phyloP scores from a whole-genome alignment of 768 basidiomycete species.

The Mycena maculata region DNA sequence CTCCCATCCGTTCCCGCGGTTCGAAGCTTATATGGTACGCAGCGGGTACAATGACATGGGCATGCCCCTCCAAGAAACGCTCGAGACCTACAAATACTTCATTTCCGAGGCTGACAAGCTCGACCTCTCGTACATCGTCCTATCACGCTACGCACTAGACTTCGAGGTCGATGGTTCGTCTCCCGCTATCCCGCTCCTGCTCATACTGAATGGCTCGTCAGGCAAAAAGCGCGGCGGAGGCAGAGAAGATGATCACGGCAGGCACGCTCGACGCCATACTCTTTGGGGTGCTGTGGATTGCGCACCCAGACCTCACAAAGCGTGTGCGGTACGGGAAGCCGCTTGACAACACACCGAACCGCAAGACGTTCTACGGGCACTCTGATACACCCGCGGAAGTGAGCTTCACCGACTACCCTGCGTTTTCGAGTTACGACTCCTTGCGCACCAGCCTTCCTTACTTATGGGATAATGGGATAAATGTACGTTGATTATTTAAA shows the following conservation, averaged over 20 bases:
- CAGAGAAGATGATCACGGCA: conserved; percentile 46
- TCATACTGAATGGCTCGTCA: background rate
- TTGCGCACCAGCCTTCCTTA: too few relatives aligned
- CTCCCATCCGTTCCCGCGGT: background rate
- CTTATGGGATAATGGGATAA: too few relatives aligned
- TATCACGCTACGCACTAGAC: conserved; percentile 46
- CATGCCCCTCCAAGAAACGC: conserved; percentile 37
- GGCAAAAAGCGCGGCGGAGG: conserved; percentile 41
- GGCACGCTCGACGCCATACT: conserved; percentile 51
- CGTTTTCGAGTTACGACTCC: background rate
- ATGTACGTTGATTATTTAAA: too few relatives aligned
- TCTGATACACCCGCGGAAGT: background rate
- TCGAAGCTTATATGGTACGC: background rate
- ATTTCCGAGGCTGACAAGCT: conserved; percentile 32
- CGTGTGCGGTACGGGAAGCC: conserved; percentile 47
- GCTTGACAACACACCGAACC: conserved; percentile 45
- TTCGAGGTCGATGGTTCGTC: conserved; percentile 32
- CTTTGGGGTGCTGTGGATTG: conserved; percentile 52
- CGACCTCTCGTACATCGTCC: conserved; percentile 43
- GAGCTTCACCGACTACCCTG: conserved; percentile 10
- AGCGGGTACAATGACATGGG: conserved; percentile 16
- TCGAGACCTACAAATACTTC: conserved; percentile 36
- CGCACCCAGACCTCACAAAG: conserved; percentile 55
- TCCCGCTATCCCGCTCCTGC: background rate
- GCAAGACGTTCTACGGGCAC: background rate